These are phyloP conservation scores for Aspergillus pseudoterreus DNA, from an alignment of 2,329 filamentous ascomycete genomes.

Conservation along the genomic window DNA sequence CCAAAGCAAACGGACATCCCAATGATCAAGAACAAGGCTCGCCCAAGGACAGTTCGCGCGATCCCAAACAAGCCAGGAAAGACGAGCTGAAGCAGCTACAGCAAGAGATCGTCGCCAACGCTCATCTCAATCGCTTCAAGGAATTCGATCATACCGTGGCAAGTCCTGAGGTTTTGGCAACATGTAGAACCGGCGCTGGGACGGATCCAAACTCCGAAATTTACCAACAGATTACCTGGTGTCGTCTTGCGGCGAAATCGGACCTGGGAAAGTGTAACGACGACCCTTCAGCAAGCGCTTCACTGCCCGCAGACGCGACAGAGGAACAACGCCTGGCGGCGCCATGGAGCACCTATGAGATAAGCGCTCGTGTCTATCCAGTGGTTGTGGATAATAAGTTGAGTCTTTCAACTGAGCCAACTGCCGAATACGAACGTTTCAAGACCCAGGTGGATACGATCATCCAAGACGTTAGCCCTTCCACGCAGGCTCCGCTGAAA, in stretches of 20 bases:
- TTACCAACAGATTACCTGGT: slow-evolving; percentile 13
- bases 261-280: not conserved
- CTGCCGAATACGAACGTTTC: slow-evolving; percentile 6
- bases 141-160: slow-evolving; percentile 8
- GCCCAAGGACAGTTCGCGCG: too few species aligned
- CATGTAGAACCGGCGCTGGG: slow-evolving; percentile 26
- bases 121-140: slow-evolving; percentile 10
- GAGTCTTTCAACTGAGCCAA: slow-evolving; percentile 10
- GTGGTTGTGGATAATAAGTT: slow-evolving; percentile 10
- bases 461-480: not conserved
- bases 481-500: not conserved
- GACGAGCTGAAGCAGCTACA: slow-evolving; percentile 19
- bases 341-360: slow-evolving; percentile 13
- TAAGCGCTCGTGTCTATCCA: slow-evolving; percentile 14
- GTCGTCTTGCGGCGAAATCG: slow-evolving; percentile 1
- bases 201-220: slow-evolving; percentile 19
- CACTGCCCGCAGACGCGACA: too few species aligned
- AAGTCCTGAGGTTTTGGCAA: slow-evolving; percentile 18
- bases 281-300: not conserved
- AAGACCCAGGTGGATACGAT: slow-evolving; percentile 1
- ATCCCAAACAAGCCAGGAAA: not conserved
- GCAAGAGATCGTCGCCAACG: slow-evolving; percentile 15
- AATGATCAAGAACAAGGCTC: not conserved
- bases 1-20: not conserved
- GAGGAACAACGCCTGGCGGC: not conserved